Evolutionary conservation across 257 asterid genomes (phyloP).

Genomic region (Solanum pennellii): DNA sequence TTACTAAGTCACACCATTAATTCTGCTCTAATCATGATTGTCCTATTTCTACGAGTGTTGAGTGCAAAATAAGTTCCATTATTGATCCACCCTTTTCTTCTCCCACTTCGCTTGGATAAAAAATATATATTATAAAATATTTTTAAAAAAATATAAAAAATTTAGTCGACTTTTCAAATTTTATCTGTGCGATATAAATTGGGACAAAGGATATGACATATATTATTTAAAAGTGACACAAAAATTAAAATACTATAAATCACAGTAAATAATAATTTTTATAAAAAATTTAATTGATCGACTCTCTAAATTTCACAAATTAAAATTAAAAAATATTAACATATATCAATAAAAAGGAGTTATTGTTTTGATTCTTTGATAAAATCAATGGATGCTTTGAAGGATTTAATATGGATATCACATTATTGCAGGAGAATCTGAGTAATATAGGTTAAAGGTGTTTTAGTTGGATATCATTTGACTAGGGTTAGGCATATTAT

Average conservation of each 20-base stretch:
- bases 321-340: too few species aligned
- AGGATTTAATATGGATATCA: neutral
- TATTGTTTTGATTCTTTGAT: neutral
- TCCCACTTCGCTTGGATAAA: neutral
- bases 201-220: too few species aligned
- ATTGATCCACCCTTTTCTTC: neutral
- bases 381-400: too few species aligned
- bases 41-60: neutral
- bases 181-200: too few species aligned
- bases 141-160: too few species aligned
- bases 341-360: neutral
- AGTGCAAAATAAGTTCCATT: neutral
- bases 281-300: fast-evolving
- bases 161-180: too few species aligned
- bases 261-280: neutral
- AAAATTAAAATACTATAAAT: too few species aligned
- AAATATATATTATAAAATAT: too few species aligned
- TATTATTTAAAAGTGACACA: too few species aligned
- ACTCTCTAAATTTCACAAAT: neutral
- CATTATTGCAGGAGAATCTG: neutral
- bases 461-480: neutral
- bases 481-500: neutral
- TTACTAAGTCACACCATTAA: too few species aligned
- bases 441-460: neutral
- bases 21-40: neutral